Conservation (phyloP, 371 early-diverging fungal genomes). For the Blakeslea trispora region DNA sequence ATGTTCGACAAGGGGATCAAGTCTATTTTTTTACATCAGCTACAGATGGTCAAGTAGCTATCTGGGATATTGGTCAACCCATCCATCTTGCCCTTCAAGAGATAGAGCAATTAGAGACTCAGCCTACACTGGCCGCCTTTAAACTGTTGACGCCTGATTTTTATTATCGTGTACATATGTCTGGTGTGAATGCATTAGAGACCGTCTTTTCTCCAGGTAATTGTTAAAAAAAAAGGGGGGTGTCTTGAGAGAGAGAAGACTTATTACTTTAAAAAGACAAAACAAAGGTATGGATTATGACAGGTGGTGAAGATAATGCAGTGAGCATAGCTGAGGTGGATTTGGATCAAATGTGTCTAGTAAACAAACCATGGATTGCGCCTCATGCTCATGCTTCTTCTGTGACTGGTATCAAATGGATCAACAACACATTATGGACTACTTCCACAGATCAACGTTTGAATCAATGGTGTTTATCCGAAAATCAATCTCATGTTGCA, state of each 20-base stretch:
- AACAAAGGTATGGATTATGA: slow-evolving; percentile 33
- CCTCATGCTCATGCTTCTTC: slow-evolving; percentile 59
- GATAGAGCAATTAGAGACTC: slow-evolving; percentile 24
- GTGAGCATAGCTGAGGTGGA: slow-evolving; percentile 37
- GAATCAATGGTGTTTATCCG: slow-evolving; percentile 49
- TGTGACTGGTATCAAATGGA: slow-evolving; percentile 52
- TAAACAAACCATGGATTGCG: slow-evolving; percentile 29
- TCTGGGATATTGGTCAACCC: slow-evolving; percentile 52
- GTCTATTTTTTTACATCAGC: slow-evolving; percentile 59
- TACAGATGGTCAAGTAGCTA: slow-evolving; percentile 60
- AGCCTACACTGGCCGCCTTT: slow-evolving; percentile 35
- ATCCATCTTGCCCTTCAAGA: slow-evolving; percentile 27
- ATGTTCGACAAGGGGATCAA: slow-evolving; percentile 38
- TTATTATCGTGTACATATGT: slow-evolving; percentile 48
- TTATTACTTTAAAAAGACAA: too few relatives aligned
- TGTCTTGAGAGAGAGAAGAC: too few relatives aligned
- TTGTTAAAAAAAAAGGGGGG: too few relatives aligned
- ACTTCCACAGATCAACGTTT: slow-evolving; percentile 61
- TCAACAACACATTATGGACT: slow-evolving; percentile 38
- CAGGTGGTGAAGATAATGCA: slow-evolving; percentile 70
- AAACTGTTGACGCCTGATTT: slow-evolving; percentile 36
- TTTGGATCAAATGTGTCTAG: slow-evolving; percentile 3
- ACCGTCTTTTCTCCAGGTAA: slow-evolving; percentile 20
- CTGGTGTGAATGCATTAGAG: slow-evolving; percentile 58
- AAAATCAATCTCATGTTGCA: slow-evolving; percentile 16